Conservation (phyloP, 2,329 filamentous ascomycete species). For the Cercospora zeina region DNA sequence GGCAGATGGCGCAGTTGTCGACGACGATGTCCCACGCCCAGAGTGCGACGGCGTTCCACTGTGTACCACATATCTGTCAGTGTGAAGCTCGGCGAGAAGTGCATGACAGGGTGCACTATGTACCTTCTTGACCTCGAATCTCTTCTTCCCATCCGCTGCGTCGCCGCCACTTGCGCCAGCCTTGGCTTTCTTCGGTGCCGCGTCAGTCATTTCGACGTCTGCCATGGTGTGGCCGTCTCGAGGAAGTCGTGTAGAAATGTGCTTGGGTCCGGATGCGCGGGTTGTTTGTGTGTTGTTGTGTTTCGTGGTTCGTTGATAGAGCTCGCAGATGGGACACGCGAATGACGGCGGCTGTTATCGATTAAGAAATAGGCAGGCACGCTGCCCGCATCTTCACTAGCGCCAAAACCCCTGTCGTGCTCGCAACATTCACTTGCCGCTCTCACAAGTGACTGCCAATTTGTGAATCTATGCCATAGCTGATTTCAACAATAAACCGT, state of each 20-base stretch:
- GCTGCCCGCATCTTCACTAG: background rate
- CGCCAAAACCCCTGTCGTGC: background rate
- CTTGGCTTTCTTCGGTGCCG: slow-evolving; percentile 58
- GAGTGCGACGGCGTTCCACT: slow-evolving; percentile 98
- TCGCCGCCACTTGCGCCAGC: slow-evolving; percentile 54
- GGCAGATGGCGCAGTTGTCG: slow-evolving; percentile 98
- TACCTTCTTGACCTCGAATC: slow-evolving; percentile 99
- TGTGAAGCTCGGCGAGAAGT: background rate
- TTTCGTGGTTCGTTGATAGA: background rate
- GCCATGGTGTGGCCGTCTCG: slow-evolving; percentile 63
- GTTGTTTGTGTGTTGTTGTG: background rate
- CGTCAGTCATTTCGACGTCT: slow-evolving; percentile 96
- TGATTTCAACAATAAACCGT: background rate
- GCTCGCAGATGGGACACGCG: background rate
- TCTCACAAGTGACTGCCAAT: background rate
- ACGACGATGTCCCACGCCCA: slow-evolving; percentile 99
- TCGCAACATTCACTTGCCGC: background rate
- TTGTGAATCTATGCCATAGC: background rate
- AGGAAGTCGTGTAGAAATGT: background rate
- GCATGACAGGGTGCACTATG: slow-evolving; percentile 20
- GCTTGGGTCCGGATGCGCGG: background rate
- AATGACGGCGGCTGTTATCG: slow-evolving; percentile 11
- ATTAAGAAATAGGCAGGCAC: slow-evolving; percentile 9
- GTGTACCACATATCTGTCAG: slow-evolving; percentile 17
- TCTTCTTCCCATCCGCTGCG: slow-evolving; percentile 73